Base-by-base conservation (phyloP, 1,139 yeast species). In the Nakaseomyces uthaithaninus region DNA sequence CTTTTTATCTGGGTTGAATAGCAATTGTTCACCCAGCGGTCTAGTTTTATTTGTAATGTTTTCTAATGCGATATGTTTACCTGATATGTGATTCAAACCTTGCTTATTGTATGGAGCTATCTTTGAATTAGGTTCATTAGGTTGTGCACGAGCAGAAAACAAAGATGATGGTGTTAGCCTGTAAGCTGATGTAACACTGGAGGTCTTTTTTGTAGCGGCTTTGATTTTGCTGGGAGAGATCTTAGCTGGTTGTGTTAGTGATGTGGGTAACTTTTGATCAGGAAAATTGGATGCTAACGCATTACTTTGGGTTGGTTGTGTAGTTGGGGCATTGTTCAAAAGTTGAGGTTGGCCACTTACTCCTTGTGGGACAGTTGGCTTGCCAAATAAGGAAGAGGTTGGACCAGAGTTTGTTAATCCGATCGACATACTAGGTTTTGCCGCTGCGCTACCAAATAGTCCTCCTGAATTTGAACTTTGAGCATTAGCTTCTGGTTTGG, bases 181-280 rank as follows among this genome's bases (percentile, higher is more conserved):
- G 51, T 80, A 80, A 1, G 84, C 82, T 20, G 79, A 71, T 4
- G 78, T 69, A 39, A 81, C 63, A 20, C 76, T 72, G 37, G 69
- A 75, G 41, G 72, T 71, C 58, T 78, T 82, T 63, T 78, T 77
- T 38, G 66, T 66, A 35, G 72, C 67, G 3, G 68, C 60, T 20
- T 68, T 59, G 8, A 77, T 62, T 28, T 51, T 57, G 4, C 54
- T 51, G 18, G 51, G 45, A 23, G 52, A 49, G 10, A 78, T 73
- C 23, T 74, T 72, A 2, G 77, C 77, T 22, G 75, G 59, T 28
- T 87, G 84, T 8, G 71, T 72, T 19, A 71, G 57, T 2, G 41
- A 38, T n/a, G 26, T 27, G 10, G 41, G 28, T 15, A 34, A 11
- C n/a, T 16, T 23, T 11, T 38, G 40, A 18, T 38, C 40, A 12